Evolutionary conservation across 1,284 basidiomycete genomes (phyloP), one percentile per base, ranked within the genome.

Genomic region (Melampsora larici-populina): DNA sequence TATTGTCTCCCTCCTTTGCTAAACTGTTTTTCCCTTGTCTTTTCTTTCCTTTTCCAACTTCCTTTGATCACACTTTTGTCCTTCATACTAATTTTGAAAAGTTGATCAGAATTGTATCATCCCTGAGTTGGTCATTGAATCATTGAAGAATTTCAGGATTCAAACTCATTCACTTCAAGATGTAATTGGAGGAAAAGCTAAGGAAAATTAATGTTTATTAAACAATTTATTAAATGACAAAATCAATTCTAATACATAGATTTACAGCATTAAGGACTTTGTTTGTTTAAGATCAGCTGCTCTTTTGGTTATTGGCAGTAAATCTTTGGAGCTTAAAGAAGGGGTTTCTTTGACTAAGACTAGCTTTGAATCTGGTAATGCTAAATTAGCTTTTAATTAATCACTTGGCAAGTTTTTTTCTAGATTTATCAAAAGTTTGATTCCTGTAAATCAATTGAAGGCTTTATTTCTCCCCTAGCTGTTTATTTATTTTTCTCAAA

Each of bases 221-320:
- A 86, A 84, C 81, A 81, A 82, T 65, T 83, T 94, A 81, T 86
- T 90, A 87, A 87, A 13, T 82, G 85, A 24, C 67, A 40, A 79
- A 40, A 79, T 29, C 81, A 49, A 62, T 8, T 65, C 67, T 43
- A 18, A 63, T 29, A 68, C 62, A 26, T 46, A 71, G 33, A 85
- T 84, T 7, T n/a, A n/a, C n/a, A 87, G 92, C 0, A 88, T 94
- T 71, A 83, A 89, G 48, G 89, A 94, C 82, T 96, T 94, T 82
- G 92, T 96, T 78, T 85, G 93, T 75, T 85, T 96, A 84, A 96
- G 96, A 82, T 88, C 93, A 0, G 89, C 92, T 6, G 93, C 92
- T 9, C 83, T 96, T 70, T 85, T 97, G 58, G 89, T 93, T 29
- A 89, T 96, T 2, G 89, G 91, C 2, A 93, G 92, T 1, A 79